These are phyloP conservation scores for Entamoeba histolytica DNA, from an alignment of 208 protist species.

Conservation along the genomic window DNA sequence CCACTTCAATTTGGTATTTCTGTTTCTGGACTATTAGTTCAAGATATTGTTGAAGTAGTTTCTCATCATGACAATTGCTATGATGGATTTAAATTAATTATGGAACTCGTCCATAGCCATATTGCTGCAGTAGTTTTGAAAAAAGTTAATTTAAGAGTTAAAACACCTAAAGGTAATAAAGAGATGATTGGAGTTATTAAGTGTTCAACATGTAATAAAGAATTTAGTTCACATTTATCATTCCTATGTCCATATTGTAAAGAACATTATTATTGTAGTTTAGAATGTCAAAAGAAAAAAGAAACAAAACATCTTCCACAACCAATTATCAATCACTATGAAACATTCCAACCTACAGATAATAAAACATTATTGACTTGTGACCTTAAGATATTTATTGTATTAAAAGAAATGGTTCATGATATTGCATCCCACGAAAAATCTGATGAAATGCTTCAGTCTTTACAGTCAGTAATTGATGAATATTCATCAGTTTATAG, in stretches of 20 bases:
- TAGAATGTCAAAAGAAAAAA: neutral
- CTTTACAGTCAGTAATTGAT: neutral
- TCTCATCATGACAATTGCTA: neutral
- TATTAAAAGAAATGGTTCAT: neutral
- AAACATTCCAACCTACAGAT: neutral
- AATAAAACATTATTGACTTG: neutral
- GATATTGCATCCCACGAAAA: neutral
- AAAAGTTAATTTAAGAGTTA: neutral
- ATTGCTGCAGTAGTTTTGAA: neutral
- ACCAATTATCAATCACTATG: neutral
- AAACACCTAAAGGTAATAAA: neutral
- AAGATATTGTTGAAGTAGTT: neutral
- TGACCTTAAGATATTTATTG: neutral
- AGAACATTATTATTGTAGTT: neutral
- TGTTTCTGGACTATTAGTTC: neutral
- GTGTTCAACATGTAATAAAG: neutral
- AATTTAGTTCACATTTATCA: neutral
- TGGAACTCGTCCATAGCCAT: neutral
- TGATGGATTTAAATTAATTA: neutral
- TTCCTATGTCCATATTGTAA: neutral
- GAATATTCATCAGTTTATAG: neutral
- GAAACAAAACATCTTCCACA: neutral
- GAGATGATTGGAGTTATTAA: neutral
- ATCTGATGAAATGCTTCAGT: neutral
- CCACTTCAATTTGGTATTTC: neutral